Conservation (phyloP, 2,329 filamentous ascomycete species). For the Penicillium brasilianum region DNA sequence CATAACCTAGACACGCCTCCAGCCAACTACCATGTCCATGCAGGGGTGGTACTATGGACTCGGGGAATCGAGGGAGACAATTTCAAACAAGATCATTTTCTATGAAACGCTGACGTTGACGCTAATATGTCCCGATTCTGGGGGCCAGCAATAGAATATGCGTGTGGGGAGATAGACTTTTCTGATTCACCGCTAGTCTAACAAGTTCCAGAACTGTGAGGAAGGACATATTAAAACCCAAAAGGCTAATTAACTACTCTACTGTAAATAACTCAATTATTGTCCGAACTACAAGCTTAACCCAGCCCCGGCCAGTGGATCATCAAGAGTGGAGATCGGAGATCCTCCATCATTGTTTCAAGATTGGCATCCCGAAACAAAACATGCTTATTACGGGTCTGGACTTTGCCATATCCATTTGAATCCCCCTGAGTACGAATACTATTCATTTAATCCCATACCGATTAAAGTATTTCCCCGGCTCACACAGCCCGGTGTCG, state of each 20-base stretch:
- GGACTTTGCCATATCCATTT: too few relatives aligned
- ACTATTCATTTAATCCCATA: neutral
- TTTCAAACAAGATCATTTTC: conserved; percentile 1
- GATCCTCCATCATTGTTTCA: conserved; percentile 7
- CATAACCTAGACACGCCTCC: neutral
- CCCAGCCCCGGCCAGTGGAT: neutral
- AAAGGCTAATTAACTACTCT: too few relatives aligned
- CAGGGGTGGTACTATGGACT: neutral
- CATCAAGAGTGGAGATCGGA: neutral
- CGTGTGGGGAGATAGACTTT: neutral
- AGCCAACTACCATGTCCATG: neutral
- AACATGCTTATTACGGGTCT: conserved; percentile 8
- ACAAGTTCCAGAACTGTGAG: too few relatives aligned
- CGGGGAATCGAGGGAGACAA: neutral
- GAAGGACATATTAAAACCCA: too few relatives aligned
- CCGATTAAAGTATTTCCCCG: neutral
- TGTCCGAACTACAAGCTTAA: neutral
- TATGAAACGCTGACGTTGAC: conserved; percentile 3
- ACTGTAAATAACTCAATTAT: too few relatives aligned
- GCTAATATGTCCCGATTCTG: neutral
- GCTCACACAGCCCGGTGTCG: neutral
- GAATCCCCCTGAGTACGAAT: neutral
- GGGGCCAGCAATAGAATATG: neutral
- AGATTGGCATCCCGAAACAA: conserved; percentile 5
- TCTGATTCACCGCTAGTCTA: neutral